phyloP scores from a whole-genome alignment of 2,329 filamentous ascomycete species.

The Colletotrichum sojae region DNA sequence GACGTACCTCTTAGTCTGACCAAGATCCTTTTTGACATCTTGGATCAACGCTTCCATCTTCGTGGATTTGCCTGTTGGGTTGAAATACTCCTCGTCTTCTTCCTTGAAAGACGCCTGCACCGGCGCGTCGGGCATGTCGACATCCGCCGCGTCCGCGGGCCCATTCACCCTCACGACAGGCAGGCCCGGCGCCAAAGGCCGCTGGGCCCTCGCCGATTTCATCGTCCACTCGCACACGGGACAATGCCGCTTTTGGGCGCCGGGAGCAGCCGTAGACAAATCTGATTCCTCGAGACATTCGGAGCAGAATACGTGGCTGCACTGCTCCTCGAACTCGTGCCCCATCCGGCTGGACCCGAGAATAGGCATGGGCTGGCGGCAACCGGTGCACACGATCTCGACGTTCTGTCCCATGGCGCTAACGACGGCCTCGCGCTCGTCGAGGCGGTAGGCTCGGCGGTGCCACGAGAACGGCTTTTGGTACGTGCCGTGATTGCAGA shows the following conservation, averaged over 20 bases:
- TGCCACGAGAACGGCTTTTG: conserved; percentile 61
- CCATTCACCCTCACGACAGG: conserved; percentile 14
- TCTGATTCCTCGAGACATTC: conserved; percentile 47
- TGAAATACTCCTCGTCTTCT: conserved; percentile 47
- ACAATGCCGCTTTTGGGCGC: conserved; percentile 39
- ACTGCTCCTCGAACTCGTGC: conserved; percentile 45
- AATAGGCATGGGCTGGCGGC: conserved; percentile 52
- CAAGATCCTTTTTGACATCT: conserved; percentile 47
- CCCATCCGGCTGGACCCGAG: conserved; percentile 43
- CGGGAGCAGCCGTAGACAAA: background rate
- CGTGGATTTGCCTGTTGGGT: conserved; percentile 47
- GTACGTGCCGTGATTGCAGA: conserved; percentile 66
- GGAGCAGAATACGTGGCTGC: conserved; percentile 50
- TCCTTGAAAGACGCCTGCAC: conserved; percentile 1
- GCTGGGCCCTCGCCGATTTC: conserved; percentile 1
- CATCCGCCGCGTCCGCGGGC: background rate
- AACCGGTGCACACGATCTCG: conserved; percentile 48
- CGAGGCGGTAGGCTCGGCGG: conserved; percentile 44
- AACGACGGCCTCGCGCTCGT: conserved; percentile 51
- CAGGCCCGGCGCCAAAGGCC: background rate
- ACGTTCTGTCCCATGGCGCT: conserved; percentile 43
- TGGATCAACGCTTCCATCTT: conserved; percentile 52
- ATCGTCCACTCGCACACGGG: conserved; percentile 44
- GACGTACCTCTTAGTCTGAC: conserved; percentile 46
- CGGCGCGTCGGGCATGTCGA: conserved; percentile 11